Percentiles rank a stretch among this genome's conserved stretches.
Evolutionary conservation across 2,329 filamentous ascomycete species (phyloP).

Genomic region (Xylaria hypoxylon): DNA sequence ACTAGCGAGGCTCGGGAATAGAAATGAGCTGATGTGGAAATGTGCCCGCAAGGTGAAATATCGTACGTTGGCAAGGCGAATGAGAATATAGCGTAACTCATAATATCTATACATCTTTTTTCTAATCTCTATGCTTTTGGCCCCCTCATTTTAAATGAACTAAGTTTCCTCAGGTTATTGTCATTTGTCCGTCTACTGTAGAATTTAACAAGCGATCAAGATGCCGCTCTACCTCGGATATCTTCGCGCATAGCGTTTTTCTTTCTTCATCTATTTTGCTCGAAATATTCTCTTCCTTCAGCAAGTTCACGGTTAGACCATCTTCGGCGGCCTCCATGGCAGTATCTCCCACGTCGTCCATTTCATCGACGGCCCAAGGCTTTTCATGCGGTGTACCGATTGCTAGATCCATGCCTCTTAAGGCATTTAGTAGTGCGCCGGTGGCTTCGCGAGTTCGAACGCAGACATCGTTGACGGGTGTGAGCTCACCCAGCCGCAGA

Average conservation of each 20-base stretch:
- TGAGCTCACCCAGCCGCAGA: background rate
- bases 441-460: constrained; percentile 2
- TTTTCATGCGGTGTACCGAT: background rate
- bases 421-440: background rate
- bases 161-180: too few species aligned
- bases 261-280: background rate
- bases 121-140: too few species aligned
- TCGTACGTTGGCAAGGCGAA: too few species aligned
- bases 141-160: too few species aligned
- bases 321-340: background rate
- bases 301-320: background rate
- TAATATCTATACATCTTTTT: too few species aligned
- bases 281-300: background rate
- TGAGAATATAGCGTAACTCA: too few species aligned
- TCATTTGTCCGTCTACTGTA: too few species aligned
- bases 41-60: too few species aligned
- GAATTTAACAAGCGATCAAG: constrained; percentile 2
- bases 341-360: background rate
- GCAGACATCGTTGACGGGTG: background rate
- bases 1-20: too few species aligned
- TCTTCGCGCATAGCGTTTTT: background rate
- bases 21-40: too few species aligned
- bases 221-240: background rate
- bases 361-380: background rate
- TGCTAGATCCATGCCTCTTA: constrained; percentile 7